Evolutionary conservation across 2,329 filamentous ascomycete species (phyloP).

Genomic region (Drechmeria coniospora): DNA sequence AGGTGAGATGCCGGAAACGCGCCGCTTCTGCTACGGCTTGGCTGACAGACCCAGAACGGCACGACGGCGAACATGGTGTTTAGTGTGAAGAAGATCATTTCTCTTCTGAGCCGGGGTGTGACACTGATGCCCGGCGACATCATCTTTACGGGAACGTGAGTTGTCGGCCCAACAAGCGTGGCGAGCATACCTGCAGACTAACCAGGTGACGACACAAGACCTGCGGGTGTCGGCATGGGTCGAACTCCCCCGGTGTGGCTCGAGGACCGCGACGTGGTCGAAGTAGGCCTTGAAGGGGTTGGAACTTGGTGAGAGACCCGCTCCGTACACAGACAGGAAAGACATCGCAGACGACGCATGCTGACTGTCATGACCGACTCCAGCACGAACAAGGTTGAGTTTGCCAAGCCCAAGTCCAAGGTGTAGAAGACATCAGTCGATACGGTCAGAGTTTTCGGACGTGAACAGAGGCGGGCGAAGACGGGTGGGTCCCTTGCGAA

Average conservation of each 20-base stretch:
- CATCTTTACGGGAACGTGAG: conserved; percentile 50
- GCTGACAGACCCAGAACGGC: conserved; percentile 21
- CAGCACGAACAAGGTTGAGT: conserved; percentile 18
- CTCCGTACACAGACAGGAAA: not conserved
- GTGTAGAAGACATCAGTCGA: conserved; percentile 12
- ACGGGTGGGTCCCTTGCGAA: too few relatives aligned
- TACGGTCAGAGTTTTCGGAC: too few relatives aligned
- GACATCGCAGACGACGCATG: too few relatives aligned
- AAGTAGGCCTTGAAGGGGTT: conserved; percentile 51
- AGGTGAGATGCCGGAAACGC: too few relatives aligned
- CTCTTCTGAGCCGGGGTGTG: conserved; percentile 44
- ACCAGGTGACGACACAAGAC: conserved; percentile 21
- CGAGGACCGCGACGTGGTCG: conserved; percentile 53
- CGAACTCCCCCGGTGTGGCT: conserved; percentile 51
- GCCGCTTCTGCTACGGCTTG: conserved; percentile 2
- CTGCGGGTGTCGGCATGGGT: conserved; percentile 57
- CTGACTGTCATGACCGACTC: too few relatives aligned
- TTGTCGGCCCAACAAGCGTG: conserved; percentile 4
- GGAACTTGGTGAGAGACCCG: conserved; percentile 35
- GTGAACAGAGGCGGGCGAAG: too few relatives aligned
- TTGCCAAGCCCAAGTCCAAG: conserved; percentile 12
- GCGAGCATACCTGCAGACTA: conserved; percentile 1
- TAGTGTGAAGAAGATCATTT: conserved; percentile 39
- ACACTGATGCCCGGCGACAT: conserved; percentile 48
- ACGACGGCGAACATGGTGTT: conserved; percentile 50